Percentiles rank a stretch among this genome's conserved stretches.
phyloP scores from a whole-genome alignment of 495 filamentous ascomycete species.

The Astrothelium macrocarpum region DNA sequence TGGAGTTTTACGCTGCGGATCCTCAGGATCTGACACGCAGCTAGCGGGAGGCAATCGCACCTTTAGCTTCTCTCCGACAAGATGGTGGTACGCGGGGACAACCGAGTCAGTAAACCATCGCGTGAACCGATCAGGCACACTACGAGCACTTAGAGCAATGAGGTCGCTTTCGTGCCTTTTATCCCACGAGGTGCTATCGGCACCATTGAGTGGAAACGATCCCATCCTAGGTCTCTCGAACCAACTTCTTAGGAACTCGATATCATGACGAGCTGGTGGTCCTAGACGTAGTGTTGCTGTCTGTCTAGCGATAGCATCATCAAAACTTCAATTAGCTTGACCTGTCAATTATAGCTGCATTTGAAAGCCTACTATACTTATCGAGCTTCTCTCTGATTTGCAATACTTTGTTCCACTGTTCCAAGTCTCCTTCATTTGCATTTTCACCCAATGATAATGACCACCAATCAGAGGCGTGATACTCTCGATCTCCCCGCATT shows the following conservation, averaged over 20 bases:
- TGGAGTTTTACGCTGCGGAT: not conserved
- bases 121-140: not conserved
- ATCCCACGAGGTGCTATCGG: slow-evolving; percentile 10
- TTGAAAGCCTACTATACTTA: slow-evolving; percentile 16
- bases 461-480: slow-evolving; percentile 18
- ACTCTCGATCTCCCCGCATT: slow-evolving; percentile 4
- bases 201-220: slow-evolving; percentile 14
- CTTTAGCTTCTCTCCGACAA: not conserved
- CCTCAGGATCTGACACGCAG: not conserved
- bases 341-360: not conserved
- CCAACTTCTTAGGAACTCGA: slow-evolving; percentile 14
- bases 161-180: slow-evolving; percentile 8
- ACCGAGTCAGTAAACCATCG: slow-evolving; percentile 9
- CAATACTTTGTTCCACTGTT: slow-evolving; percentile 18
- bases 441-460: not conserved
- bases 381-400: slow-evolving; percentile 17
- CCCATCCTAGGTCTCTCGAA: slow-evolving; percentile 16
- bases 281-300: not conserved
- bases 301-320: slow-evolving; percentile 10
- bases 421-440: not conserved
- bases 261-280: slow-evolving; percentile 8
- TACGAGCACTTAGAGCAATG: slow-evolving; percentile 12
- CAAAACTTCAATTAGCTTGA: not conserved
- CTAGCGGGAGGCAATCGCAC: not conserved
- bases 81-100: not conserved